Evolutionary conservation across 2,329 filamentous ascomycete genomes (phyloP).

Genomic region (Pezicula rhizophila): DNA sequence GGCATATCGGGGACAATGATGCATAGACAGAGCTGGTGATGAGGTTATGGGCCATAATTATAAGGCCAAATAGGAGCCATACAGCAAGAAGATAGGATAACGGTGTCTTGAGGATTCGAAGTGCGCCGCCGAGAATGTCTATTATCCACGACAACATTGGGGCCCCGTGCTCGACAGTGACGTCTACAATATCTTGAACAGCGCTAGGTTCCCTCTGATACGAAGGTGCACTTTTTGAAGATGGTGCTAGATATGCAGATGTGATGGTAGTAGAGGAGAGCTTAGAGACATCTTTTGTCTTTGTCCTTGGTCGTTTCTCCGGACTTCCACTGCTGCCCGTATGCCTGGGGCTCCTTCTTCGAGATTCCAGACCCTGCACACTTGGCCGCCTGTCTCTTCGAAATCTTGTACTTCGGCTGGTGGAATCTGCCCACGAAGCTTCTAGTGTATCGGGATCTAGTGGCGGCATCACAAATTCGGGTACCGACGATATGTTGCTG

Average conservation of each 20-base stretch:
- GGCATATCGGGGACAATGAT: constrained; percentile 64
- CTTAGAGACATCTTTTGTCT: background rate
- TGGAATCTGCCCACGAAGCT: constrained; percentile 21
- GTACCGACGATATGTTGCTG: constrained; percentile 22
- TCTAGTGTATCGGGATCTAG: constrained; percentile 23
- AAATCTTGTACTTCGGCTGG: constrained; percentile 12
- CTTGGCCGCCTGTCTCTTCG: constrained; percentile 8
- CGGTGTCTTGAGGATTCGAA: constrained; percentile 58
- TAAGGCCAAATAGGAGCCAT: constrained; percentile 52
- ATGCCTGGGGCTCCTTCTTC: constrained; percentile 14
- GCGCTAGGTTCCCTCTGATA: background rate
- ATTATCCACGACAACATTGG: constrained; percentile 39
- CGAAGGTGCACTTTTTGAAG: background rate
- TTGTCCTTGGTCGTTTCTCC: constrained; percentile 14
- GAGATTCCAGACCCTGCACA: constrained; percentile 11
- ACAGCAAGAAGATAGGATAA: constrained; percentile 55
- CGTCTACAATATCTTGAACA: constrained; percentile 16
- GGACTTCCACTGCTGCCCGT: constrained; percentile 12
- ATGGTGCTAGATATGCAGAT: background rate
- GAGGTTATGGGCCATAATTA: constrained; percentile 56
- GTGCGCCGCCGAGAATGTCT: constrained; percentile 51
- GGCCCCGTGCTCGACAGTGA: constrained; percentile 12
- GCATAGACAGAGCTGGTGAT: constrained; percentile 53
- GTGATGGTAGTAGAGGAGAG: background rate
- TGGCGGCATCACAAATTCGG: constrained; percentile 28